A percentile compares a stretch with the other conserved stretches of the same genome.
Conservation (phyloP, 2,329 filamentous ascomycete species). For the Bipolaris zeicola region DNA sequence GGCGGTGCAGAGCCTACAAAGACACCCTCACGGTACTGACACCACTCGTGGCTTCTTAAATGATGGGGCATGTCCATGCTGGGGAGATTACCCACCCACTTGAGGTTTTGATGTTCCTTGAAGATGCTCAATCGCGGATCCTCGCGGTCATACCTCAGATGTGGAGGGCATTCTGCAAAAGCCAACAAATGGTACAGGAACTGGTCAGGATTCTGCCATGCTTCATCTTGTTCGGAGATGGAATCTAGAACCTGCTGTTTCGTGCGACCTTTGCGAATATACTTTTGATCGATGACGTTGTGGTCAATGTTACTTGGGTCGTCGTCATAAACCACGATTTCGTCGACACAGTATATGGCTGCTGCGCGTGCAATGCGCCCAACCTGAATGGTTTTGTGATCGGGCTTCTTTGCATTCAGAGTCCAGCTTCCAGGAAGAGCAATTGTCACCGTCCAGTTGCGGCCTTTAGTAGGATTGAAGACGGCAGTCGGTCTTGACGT, state of each 20-base stretch:
- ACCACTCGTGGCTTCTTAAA: constrained; percentile 75
- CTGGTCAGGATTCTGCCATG: constrained; percentile 74
- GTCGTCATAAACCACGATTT: constrained; percentile 83
- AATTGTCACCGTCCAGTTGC: constrained; percentile 76
- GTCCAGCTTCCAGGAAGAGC: constrained; percentile 76
- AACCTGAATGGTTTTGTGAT: constrained; percentile 74
- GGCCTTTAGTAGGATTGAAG: constrained; percentile 68
- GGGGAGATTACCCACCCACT: constrained; percentile 73
- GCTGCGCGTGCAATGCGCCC: constrained; percentile 80
- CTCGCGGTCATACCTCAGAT: constrained; percentile 58
- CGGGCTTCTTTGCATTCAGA: constrained; percentile 69
- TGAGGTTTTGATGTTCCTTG: constrained; percentile 77
- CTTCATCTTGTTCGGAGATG: constrained; percentile 52
- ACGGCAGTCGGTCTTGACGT: constrained; percentile 72
- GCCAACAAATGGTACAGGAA: constrained; percentile 79
- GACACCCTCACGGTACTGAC: constrained; percentile 79
- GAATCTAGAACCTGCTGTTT: constrained; percentile 50
- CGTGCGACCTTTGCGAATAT: constrained; percentile 35
- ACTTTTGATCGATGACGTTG: constrained; percentile 28
- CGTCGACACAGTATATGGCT: constrained; percentile 83
- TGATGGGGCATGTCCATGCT: constrained; percentile 87
- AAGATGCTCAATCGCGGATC: constrained; percentile 69
- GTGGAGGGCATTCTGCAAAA: constrained; percentile 83
- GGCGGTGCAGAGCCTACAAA: constrained; percentile 52
- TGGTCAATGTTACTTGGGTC: constrained; percentile 49